Evolutionary conservation across 116 monocot genomes (phyloP).

Genomic region (Posidonia oceanica): DNA sequence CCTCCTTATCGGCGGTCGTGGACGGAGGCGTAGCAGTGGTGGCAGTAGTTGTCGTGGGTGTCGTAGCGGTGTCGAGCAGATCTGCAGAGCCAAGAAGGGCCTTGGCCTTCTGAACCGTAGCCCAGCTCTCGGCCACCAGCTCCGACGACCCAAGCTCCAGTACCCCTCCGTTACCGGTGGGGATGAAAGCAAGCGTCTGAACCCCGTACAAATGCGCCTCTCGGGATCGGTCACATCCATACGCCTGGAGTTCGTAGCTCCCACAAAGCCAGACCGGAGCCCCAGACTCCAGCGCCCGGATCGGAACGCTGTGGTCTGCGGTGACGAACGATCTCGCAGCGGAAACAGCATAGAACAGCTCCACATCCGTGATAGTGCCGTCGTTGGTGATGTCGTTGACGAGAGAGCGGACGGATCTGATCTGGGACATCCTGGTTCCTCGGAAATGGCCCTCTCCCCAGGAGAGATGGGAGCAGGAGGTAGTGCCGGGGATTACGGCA

Average conservation of each 20-base stretch:
- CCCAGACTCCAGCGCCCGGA: conserved; percentile 17
- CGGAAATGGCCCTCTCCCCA: no score
- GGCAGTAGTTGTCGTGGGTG: not conserved
- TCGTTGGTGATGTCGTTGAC: not conserved
- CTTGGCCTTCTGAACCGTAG: conserved; percentile 29
- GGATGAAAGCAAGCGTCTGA: no score
- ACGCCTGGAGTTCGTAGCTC: conserved; percentile 20
- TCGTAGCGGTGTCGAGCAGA: not conserved
- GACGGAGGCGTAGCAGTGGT: not conserved
- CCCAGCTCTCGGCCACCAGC: conserved; percentile 27
- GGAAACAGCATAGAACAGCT: conserved; percentile 60
- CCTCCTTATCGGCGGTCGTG: not conserved
- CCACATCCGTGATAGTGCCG: conserved; percentile 25
- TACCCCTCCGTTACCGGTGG: conserved; percentile 23
- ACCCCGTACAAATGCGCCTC: conserved; percentile 48
- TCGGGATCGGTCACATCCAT: conserved; percentile 33
- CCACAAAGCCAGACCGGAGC: conserved; percentile 40
- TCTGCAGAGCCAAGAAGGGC: not conserved
- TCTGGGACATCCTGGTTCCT: no score
- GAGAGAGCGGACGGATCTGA: no score
- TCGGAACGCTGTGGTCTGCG: conserved; percentile 10
- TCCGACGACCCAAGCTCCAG: conserved; percentile 57
- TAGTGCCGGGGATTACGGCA: no score
- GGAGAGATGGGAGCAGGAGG: no score
- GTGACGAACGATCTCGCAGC: conserved; percentile 21